These are phyloP conservation scores for Lachnellula hyalina DNA, from an alignment of 2,329 filamentous ascomycete species.

Conservation along the genomic window DNA sequence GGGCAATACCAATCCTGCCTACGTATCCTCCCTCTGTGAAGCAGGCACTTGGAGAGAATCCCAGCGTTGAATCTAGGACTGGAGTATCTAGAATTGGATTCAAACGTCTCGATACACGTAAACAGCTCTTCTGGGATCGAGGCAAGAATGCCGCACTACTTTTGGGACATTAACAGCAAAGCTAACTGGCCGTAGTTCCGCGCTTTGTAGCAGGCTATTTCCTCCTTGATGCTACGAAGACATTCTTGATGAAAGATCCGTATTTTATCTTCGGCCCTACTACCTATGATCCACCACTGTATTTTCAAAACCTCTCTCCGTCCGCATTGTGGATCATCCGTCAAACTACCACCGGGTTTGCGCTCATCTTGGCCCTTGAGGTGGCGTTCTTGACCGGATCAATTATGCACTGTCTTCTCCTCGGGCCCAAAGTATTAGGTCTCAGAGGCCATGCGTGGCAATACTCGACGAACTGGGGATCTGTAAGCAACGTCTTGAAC, in stretches of 20 bases:
- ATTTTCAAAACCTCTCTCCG: slow-evolving; percentile 39
- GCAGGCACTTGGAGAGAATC: slow-evolving; percentile 33
- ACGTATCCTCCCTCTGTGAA: slow-evolving; percentile 40
- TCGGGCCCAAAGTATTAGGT: slow-evolving; percentile 45
- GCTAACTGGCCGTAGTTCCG: slow-evolving; percentile 32
- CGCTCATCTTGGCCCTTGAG: slow-evolving; percentile 55
- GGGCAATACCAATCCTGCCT: slow-evolving; percentile 46
- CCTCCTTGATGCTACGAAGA: slow-evolving; percentile 63
- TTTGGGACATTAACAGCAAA: too few species aligned
- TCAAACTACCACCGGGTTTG: slow-evolving; percentile 48
- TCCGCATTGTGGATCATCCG: slow-evolving; percentile 50
- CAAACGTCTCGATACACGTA: slow-evolving; percentile 37
- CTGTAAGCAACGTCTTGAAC: slow-evolving; percentile 51
- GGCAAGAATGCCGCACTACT: too few species aligned
- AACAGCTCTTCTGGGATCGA: slow-evolving; percentile 38
- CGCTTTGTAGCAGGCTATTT: slow-evolving; percentile 56
- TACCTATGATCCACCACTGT: slow-evolving; percentile 38
- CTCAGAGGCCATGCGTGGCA: slow-evolving; percentile 55
- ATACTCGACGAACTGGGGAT: slow-evolving; percentile 55
- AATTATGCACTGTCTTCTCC: slow-evolving; percentile 47
- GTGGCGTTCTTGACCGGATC: slow-evolving; percentile 57
- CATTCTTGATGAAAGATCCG: slow-evolving; percentile 66
- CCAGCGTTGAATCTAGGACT: slow-evolving; percentile 19
- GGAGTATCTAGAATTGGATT: slow-evolving; percentile 42
- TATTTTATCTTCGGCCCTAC: slow-evolving; percentile 62